Percentiles rank a stretch among this genome's conserved stretches.
These are phyloP conservation scores for Myxozyma neotropica DNA, from an alignment of 805 yeast species.

Conservation along the genomic window DNA sequence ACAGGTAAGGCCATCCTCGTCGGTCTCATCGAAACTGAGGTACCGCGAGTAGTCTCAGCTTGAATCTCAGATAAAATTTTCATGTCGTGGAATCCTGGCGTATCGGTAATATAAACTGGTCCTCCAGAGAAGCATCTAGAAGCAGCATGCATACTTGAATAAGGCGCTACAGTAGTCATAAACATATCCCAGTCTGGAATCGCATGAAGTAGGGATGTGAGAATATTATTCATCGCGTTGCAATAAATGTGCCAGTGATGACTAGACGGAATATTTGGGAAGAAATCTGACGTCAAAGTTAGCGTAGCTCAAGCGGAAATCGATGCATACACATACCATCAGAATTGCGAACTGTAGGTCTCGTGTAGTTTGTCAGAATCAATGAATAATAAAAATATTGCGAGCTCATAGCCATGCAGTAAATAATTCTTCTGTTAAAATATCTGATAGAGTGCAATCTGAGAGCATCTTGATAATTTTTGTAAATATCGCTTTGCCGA, in stretches of 20 bases:
- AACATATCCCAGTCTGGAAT: slow-evolving; percentile 42
- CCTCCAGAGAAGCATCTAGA: slow-evolving; percentile 41
- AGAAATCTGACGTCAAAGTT: slow-evolving; percentile 34
- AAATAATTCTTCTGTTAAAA: slow-evolving; percentile 37
- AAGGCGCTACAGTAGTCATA: slow-evolving; percentile 34
- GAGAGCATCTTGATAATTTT: slow-evolving; percentile 38
- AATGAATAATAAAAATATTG: slow-evolving; percentile 31
- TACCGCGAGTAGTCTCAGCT: slow-evolving; percentile 27
- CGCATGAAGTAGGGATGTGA: slow-evolving; percentile 35
- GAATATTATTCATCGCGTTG: slow-evolving; percentile 37
- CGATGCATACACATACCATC: slow-evolving; percentile 21
- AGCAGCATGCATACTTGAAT: slow-evolving; percentile 39
- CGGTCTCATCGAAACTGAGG: slow-evolving; percentile 26
- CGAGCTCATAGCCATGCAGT: slow-evolving; percentile 41
- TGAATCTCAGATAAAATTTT: slow-evolving; percentile 24
- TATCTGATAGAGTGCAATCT: slow-evolving; percentile 32
- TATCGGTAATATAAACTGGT: slow-evolving; percentile 41
- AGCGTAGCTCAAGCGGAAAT: not conserved
- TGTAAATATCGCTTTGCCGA: slow-evolving; percentile 27
- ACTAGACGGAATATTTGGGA: slow-evolving; percentile 37
- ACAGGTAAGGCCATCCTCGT: slow-evolving; percentile 26
- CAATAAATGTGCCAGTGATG: slow-evolving; percentile 41
- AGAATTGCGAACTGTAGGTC: slow-evolving; percentile 39
- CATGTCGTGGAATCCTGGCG: slow-evolving; percentile 34
- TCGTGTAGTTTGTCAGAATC: slow-evolving; percentile 23